phyloP scores from a whole-genome alignment of 306 rosid species.

The Luffa acutangula region DNA sequence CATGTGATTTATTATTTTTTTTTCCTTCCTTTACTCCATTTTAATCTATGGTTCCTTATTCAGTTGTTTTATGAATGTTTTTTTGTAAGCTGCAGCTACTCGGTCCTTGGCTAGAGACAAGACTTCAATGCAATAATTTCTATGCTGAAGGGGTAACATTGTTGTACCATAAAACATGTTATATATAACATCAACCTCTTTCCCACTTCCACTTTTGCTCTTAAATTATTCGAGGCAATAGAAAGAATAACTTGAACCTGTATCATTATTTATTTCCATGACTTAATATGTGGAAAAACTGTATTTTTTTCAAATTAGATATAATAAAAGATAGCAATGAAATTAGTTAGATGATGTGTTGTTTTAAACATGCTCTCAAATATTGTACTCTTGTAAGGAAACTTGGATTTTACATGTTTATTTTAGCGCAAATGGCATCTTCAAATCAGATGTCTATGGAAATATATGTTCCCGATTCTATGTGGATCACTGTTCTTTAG shows the following conservation, averaged over 20 bases:
- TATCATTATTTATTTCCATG: neutral
- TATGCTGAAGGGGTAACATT: conserved; percentile 69
- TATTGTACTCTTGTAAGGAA: conserved; percentile 1
- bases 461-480: neutral
- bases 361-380: neutral
- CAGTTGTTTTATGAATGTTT: neutral
- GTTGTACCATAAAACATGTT: neutral
- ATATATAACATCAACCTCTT: neutral
- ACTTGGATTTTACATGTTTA: neutral
- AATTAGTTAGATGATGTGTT: neutral
- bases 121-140: conserved; percentile 46
- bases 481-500: neutral
- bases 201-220: neutral
- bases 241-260: neutral
- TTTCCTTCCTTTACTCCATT: neutral
- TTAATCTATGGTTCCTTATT: neutral
- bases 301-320: neutral
- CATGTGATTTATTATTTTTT: conserved; percentile 39
- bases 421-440: neutral
- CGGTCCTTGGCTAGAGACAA: conserved; percentile 71
- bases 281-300: neutral
- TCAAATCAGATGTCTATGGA: neutral
- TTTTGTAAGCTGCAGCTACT: conserved; percentile 75
- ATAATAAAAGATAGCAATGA: neutral
- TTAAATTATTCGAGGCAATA: neutral